Evolutionary conservation across 345 rosid genomes (phyloP).

Genomic region (Eucalyptus marginata): DNA sequence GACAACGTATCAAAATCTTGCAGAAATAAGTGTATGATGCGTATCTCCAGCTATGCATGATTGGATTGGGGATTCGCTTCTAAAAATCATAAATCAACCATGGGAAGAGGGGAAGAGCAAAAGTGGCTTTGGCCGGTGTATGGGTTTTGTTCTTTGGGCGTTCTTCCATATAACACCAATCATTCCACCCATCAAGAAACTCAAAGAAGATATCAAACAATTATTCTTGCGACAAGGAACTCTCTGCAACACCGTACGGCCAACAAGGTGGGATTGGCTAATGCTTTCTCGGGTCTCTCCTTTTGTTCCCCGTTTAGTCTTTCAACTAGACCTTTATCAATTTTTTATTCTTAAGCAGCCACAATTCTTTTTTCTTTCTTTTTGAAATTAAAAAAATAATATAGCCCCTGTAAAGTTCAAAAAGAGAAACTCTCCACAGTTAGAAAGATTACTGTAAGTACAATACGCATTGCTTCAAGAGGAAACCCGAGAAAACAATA

Average conservation of each 20-base stretch:
- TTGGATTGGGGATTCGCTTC: neutral
- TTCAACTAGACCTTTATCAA: neutral
- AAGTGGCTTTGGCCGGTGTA: neutral
- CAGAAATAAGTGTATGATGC: neutral
- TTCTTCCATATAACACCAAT: neutral
- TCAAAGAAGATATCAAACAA: neutral
- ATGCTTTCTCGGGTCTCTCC: neutral
- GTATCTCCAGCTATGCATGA: neutral
- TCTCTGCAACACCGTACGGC: neutral
- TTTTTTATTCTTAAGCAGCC: neutral
- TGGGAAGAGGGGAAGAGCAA: neutral
- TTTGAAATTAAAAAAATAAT: neutral
- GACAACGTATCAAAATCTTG: neutral
- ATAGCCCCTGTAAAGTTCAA: neutral
- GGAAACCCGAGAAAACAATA: neutral
- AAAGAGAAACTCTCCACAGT: neutral
- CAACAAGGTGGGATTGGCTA: neutral
- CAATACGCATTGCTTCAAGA: neutral
- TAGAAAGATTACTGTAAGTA: neutral
- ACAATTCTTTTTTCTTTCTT: neutral
- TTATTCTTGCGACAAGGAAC: neutral
- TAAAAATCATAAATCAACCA: neutral
- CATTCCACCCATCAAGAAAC: neutral
- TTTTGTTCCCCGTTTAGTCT: neutral
- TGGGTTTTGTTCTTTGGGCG: neutral